phyloP scores from a whole-genome alignment of 208 protist genomes.

The Leishmania mexicana region DNA sequence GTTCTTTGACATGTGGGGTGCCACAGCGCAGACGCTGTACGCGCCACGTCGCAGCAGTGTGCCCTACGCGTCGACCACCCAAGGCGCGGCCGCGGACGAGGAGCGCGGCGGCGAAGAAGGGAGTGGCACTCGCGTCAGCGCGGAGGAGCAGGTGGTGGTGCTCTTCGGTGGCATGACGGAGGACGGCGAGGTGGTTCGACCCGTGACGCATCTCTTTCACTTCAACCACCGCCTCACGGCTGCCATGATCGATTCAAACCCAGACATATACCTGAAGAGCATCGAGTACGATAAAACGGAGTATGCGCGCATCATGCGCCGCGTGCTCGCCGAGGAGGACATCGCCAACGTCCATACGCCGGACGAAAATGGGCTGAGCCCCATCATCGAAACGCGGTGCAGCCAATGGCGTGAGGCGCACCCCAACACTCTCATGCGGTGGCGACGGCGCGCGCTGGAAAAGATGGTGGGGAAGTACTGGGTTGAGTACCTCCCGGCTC shows the following conservation, averaged over 20 bases:
- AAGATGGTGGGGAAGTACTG: conserved; percentile 38
- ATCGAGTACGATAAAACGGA: conserved; percentile 23
- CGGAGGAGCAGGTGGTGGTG: conserved; percentile 63
- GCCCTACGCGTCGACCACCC: not conserved
- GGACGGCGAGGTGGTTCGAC: conserved; percentile 20
- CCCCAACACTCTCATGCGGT: conserved; percentile 14
- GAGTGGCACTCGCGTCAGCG: not conserved
- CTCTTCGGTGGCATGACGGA: conserved; percentile 71
- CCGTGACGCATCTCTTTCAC: conserved; percentile 52
- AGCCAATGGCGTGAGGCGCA: conserved; percentile 15
- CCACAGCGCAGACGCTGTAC: conserved; percentile 45
- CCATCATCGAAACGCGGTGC: conserved; percentile 14
- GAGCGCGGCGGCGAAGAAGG: not conserved
- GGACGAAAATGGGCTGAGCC: not conserved
- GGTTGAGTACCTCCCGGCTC: conserved; percentile 25
- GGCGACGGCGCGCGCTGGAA: conserved; percentile 16
- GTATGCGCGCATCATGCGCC: conserved; percentile 3
- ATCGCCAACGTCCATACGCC: not conserved
- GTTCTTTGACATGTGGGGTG: conserved; percentile 46
- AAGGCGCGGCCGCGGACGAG: not conserved
- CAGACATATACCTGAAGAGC: conserved; percentile 24
- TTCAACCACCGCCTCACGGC: conserved; percentile 34
- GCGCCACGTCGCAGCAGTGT: conserved; percentile 24
- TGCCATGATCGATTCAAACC: conserved; percentile 20
- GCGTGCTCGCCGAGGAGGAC: conserved; percentile 7